Conservation (phyloP, 1,284 basidiomycete genomes). For the Pseudozyma tsukubaensis region DNA sequence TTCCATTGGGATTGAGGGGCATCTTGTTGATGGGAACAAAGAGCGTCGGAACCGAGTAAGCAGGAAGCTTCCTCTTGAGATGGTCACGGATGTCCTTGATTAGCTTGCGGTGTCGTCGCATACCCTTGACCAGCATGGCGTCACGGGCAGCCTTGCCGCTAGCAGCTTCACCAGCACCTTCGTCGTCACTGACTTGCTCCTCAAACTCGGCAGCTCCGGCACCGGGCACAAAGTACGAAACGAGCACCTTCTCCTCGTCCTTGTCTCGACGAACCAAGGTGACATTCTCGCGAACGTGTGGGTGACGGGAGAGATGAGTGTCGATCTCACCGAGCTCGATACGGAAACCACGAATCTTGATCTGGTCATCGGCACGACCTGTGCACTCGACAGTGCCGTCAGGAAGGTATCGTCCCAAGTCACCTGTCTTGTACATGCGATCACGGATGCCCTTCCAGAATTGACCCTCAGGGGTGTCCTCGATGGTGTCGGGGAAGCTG, state of each 20-base stretch:
- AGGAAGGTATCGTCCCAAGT: slow-evolving; percentile 93
- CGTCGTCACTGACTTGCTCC: slow-evolving; percentile 73
- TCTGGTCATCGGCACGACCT: slow-evolving; percentile 96
- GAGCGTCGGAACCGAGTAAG: slow-evolving; percentile 69
- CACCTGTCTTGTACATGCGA: slow-evolving; percentile 96
- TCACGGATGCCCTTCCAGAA: slow-evolving; percentile 96
- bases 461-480: slow-evolving; percentile 58
- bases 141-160: slow-evolving; percentile 42
- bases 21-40: slow-evolving; percentile 92
- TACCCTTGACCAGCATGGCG: slow-evolving; percentile 59
- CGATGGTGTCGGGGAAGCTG: slow-evolving; percentile 58
- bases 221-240: slow-evolving; percentile 97
- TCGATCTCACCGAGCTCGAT: slow-evolving; percentile 99
- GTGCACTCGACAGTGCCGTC: slow-evolving; percentile 96
- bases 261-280: slow-evolving; percentile 97
- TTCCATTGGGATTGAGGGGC: slow-evolving; percentile 98
- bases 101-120: slow-evolving; percentile 74
- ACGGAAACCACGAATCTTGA: slow-evolving; percentile 99
- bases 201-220: slow-evolving; percentile 77
- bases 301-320: slow-evolving; percentile 92
- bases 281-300: slow-evolving; percentile 93
- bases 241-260: slow-evolving; percentile 98
- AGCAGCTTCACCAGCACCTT: slow-evolving; percentile 67
- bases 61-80: slow-evolving; percentile 95
- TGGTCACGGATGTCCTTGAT: slow-evolving; percentile 91